Evolutionary conservation across 306 rosid species (phyloP), one percentile per base, ranked within the genome.

Genomic region (Fagus crenata): DNA sequence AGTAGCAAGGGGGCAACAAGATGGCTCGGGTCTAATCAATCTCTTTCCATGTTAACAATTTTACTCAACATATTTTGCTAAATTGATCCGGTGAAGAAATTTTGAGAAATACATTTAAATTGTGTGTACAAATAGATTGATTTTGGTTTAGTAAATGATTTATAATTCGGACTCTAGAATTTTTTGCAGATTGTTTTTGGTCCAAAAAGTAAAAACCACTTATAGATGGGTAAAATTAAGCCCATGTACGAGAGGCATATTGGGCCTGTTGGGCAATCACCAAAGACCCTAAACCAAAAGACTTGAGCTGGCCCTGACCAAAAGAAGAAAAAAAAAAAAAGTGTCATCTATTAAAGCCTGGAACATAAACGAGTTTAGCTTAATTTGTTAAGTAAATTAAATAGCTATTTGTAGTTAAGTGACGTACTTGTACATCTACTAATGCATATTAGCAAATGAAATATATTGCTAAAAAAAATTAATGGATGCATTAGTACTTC

Each of bases 281-380:
- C 35, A 15, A 18, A 36, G 42, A 36, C 6, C 11, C 22, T 5
- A 14, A 63, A 5, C 43, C 13, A 17, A 64, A 14, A 14, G 69
- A 64, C 43, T 64, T 35, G 69, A 42, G 46, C 43, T 63, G 22
- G 69, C 42, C 17, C 63, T 56, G 63, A 56, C 17, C 63, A 56
- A 12, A 53, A 5, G 8, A 53, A 53, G 17, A 7, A 53, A 13
- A 22, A 22, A 22, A 22, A 22, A 22, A 22, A 22, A 22, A 22
- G 28, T 22, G 28, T 22, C 28, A 22, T 22, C 64, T 4, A 7
- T 28, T 22, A 58, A 58, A 58, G 9, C 32, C 22, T 28, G 65
- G 11, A 58, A 22, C 28, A 18, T 58, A 58, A 7, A 58, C 51
- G 11, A 46, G 12, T 3, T 46, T 8, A 46, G 14, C 51, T 46